Conservation (phyloP, 2,329 filamentous ascomycete genomes). For the Chalaropsis ovoidea region DNA sequence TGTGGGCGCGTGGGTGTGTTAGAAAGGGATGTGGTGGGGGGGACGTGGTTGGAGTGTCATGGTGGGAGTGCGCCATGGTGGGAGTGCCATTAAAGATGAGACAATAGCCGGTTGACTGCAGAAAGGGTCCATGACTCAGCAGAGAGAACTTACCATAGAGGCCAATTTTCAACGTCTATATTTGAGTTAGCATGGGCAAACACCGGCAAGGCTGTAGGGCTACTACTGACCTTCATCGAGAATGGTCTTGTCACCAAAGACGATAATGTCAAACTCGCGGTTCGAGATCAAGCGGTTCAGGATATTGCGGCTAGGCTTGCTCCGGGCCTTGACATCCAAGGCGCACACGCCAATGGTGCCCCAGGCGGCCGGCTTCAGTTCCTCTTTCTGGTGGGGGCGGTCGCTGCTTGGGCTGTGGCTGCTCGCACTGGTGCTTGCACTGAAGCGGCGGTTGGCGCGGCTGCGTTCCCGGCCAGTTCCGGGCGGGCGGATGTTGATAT, state of each 20-base stretch:
- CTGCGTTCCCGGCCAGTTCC: slow-evolving; percentile 53
- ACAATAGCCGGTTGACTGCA: too few relatives aligned
- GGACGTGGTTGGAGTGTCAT: too few relatives aligned
- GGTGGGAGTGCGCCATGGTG: background rate
- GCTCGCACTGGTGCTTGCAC: slow-evolving; percentile 70
- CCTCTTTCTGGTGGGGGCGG: slow-evolving; percentile 50
- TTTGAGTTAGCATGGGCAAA: slow-evolving; percentile 7
- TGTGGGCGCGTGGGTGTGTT: slow-evolving; percentile 28
- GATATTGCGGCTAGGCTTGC: slow-evolving; percentile 94
- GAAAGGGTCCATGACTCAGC: background rate
- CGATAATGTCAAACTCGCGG: slow-evolving; percentile 88
- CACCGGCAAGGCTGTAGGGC: too few relatives aligned
- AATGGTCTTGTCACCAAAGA: slow-evolving; percentile 98
- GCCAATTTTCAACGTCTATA: slow-evolving; percentile 83
- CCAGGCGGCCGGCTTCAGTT: slow-evolving; percentile 49
- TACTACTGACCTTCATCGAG: slow-evolving; percentile 63
- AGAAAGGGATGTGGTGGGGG: background rate
- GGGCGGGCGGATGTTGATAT: slow-evolving; percentile 34
- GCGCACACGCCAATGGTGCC: slow-evolving; percentile 86
- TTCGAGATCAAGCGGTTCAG: slow-evolving; percentile 83
- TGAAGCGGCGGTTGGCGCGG: slow-evolving; percentile 62
- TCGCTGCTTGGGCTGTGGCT: slow-evolving; percentile 73
- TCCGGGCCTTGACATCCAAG: slow-evolving; percentile 87
- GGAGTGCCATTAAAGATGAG: background rate
- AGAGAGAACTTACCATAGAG: slow-evolving; percentile 54